Conservation (phyloP, 31 red algal species). For the Asparagopsis taxiformis region DNA sequence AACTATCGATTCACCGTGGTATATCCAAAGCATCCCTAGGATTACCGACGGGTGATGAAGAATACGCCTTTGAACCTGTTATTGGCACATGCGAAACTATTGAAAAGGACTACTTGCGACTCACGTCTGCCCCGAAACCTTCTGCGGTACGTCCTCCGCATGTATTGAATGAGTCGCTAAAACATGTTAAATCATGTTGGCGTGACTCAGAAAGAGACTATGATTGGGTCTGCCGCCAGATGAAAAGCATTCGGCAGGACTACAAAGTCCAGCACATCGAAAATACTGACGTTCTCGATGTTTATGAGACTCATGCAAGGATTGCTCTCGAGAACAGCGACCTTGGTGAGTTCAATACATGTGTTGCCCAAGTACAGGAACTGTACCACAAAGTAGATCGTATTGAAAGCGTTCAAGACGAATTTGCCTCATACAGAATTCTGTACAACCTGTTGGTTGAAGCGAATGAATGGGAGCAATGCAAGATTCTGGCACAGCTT, state of each 20-base stretch:
- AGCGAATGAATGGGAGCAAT: conserved; percentile 63
- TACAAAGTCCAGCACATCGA: conserved; percentile 84
- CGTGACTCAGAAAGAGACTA: conserved; percentile 32
- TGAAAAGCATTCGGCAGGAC: conserved; percentile 94
- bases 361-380: conserved; percentile 74
- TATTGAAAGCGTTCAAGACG: conserved; percentile 38
- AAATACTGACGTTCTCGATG: conserved; percentile 62
- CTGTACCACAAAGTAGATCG: conserved; percentile 61
- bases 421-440: conserved; percentile 81
- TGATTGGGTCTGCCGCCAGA: conserved; percentile 77
- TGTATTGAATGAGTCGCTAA: conserved; percentile 53
- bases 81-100: conserved; percentile 58
- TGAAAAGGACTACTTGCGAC: conserved; percentile 78
- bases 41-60: conserved; percentile 19
- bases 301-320: conserved; percentile 89
- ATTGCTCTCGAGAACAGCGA: conserved; percentile 81
- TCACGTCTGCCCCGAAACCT: conserved; percentile 69
- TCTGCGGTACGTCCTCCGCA: conserved; percentile 61
- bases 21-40: conserved; percentile 5
- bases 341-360: conserved; percentile 91
- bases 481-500: conserved; percentile 32
- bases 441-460: conserved; percentile 66
- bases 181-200: conserved; percentile 49
- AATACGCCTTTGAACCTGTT: conserved; percentile 47
- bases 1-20: not conserved